Percentiles rank a stretch among this genome's conserved stretches.
Conservation (phyloP, 163 green algal genomes). For the Coccomyxa subellipsoidea region DNA sequence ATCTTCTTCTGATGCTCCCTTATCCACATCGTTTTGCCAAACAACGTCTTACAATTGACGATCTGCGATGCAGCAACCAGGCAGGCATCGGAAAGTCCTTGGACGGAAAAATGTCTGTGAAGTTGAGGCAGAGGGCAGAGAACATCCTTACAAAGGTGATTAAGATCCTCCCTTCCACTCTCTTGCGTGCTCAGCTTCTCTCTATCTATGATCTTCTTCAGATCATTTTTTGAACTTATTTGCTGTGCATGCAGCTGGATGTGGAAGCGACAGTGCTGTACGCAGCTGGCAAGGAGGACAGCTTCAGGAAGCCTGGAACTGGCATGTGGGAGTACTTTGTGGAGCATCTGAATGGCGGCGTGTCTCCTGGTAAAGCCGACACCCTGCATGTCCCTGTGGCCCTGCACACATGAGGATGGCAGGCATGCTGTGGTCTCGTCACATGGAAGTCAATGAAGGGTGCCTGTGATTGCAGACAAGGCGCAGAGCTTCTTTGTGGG, state of each 20-base stretch:
- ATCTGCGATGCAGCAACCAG: constrained; percentile 75
- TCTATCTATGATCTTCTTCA: no score
- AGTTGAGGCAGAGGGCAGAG: constrained; percentile 42
- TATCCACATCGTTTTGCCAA: no score
- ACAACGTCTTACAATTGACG: no score
- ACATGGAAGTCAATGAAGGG: no score
- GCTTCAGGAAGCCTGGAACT: constrained; percentile 55
- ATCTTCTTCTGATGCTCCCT: no score
- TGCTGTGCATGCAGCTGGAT: constrained; percentile 9
- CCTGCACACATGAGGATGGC: no score
- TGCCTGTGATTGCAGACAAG: constrained; percentile 33
- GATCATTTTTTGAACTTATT: no score
- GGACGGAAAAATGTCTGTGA: constrained; percentile 46
- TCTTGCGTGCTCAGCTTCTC: no score
- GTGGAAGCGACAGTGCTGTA: constrained; percentile 31
- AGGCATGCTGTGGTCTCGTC: no score
- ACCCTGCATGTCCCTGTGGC: neutral
- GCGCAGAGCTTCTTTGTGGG: constrained; percentile 61
- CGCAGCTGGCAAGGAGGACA: constrained; percentile 34
- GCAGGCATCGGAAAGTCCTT: constrained; percentile 56
- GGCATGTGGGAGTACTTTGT: constrained; percentile 78
- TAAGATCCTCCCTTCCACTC: neutral
- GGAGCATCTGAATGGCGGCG: constrained; percentile 55
- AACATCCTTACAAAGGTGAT: constrained; percentile 40
- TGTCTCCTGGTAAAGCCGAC: constrained; percentile 37